Conservation (phyloP, 345 rosid species). For the Pugionium dolabratum region DNA sequence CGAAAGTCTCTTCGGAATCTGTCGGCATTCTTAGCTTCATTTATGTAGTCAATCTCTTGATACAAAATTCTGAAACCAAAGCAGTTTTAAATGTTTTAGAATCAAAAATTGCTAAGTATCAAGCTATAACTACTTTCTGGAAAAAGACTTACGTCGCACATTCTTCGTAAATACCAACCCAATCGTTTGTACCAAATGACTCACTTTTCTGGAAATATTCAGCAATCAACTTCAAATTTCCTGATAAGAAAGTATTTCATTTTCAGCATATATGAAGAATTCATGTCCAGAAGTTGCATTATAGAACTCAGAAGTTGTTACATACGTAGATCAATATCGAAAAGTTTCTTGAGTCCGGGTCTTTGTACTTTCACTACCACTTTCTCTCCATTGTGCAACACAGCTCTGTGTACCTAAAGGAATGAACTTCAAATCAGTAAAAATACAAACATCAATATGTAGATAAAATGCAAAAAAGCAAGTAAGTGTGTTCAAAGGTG, state of each 20-base stretch:
- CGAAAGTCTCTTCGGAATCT: conserved; percentile 87
- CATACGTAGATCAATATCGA: conserved; percentile 92
- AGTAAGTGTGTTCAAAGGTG: conserved; percentile 2
- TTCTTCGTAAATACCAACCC: conserved; percentile 94
- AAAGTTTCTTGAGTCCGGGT: conserved; percentile 91
- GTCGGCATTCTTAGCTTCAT: conserved; percentile 95
- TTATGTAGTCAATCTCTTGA: conserved; percentile 91
- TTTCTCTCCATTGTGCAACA: conserved; percentile 86
- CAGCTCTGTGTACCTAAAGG: conserved; percentile 84
- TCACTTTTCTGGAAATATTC: conserved; percentile 91
- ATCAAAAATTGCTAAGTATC: background rate
- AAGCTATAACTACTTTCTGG: conserved; percentile 14
- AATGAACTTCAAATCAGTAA: conserved; percentile 32
- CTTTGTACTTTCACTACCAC: conserved; percentile 93
- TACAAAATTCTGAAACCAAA: conserved; percentile 72
- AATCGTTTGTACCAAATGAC: conserved; percentile 75
- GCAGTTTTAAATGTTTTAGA: conserved; percentile 16
- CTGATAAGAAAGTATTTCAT: conserved; percentile 44
- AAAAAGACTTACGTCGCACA: conserved; percentile 67
- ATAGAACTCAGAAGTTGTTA: conserved; percentile 20
- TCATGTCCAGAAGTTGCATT: background rate
- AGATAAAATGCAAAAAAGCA: conserved; percentile 23
- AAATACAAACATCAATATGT: conserved; percentile 39
- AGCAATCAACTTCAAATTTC: conserved; percentile 79
- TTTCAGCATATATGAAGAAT: conserved; percentile 21